Evolutionary conservation across 768 basidiomycete species (phyloP).

Genomic region (Mycena floridula): DNA sequence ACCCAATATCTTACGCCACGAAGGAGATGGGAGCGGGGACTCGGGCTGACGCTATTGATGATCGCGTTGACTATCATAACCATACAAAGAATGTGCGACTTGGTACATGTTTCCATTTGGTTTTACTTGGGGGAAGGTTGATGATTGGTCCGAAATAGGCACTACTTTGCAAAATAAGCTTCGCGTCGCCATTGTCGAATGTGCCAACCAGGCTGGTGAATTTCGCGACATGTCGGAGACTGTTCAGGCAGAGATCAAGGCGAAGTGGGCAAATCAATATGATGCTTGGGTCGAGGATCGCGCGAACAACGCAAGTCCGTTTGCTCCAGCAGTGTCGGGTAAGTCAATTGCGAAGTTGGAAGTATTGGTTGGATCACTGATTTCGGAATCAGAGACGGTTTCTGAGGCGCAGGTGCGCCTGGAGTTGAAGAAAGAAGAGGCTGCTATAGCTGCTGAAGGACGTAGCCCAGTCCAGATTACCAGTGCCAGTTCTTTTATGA

Average conservation of each 20-base stretch:
- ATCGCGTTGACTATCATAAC: constrained; percentile 21
- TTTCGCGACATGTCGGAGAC: not conserved
- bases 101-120: constrained; percentile 13
- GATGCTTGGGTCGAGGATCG: constrained; percentile 12
- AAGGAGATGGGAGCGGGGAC: constrained; percentile 26
- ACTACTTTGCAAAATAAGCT: not conserved
- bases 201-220: not conserved
- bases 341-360: not conserved
- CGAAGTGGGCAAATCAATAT: constrained; percentile 8
- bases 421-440: constrained; percentile 14
- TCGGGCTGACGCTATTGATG: constrained; percentile 22
- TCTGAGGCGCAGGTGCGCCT: constrained; percentile 8
- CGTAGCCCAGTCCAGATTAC: constrained; percentile 3
- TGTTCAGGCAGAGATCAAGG: not conserved
- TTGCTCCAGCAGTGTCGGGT: constrained; percentile 3
- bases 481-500: constrained; percentile 7
- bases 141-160: not conserved
- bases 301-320: constrained; percentile 8
- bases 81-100: constrained; percentile 20
- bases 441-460: not conserved
- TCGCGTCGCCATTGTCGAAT: not conserved
- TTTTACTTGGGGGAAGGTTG: not conserved
- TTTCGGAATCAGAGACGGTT: constrained; percentile 5
- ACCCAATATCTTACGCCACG: constrained; percentile 17
- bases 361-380: not conserved